These are phyloP conservation scores for Termitomyces sp. DNA, from an alignment of 768 basidiomycete species.

Conservation along the genomic window DNA sequence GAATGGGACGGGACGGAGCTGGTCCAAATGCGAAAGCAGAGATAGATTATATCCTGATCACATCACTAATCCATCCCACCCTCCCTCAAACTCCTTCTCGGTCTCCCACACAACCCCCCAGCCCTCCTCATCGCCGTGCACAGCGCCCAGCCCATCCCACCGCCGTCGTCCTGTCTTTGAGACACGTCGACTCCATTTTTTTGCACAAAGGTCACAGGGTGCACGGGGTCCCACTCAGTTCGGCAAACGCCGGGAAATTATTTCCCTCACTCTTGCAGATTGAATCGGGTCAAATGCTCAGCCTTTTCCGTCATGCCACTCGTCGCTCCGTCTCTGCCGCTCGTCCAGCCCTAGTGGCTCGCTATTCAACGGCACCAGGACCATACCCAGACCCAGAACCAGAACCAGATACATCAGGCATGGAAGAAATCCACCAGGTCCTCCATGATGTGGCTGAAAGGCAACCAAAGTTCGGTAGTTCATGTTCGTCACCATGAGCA, in stretches of 20 bases:
- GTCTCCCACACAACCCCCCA: not conserved
- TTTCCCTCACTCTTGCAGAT: not conserved
- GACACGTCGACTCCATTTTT: conserved; percentile 3
- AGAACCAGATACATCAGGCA: not conserved
- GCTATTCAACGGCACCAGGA: not conserved
- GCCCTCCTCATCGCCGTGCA: not conserved
- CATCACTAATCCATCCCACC: conserved; percentile 7
- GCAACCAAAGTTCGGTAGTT: not conserved
- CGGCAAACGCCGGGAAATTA: conserved; percentile 10
- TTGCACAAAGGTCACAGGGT: conserved; percentile 8
- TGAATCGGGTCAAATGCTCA: conserved; percentile 13
- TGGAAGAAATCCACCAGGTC: not conserved
- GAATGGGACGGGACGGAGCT: conserved; percentile 19
- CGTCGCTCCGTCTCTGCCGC: conserved; percentile 5
- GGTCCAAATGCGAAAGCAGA: conserved; percentile 19
- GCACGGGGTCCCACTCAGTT: conserved; percentile 16
- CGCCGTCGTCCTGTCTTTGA: conserved; percentile 5
- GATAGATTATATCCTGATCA: conserved; percentile 17
- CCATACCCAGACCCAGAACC: too few species aligned
- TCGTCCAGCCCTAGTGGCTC: conserved; percentile 3
- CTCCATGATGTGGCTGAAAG: not conserved
- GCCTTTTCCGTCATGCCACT: conserved; percentile 12
- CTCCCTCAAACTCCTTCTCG: not conserved
- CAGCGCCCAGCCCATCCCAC: not conserved
- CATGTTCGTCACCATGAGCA: not conserved